Conservation (phyloP, 352 stramenopile genomes). For the Halophytophthora polymorphica region DNA sequence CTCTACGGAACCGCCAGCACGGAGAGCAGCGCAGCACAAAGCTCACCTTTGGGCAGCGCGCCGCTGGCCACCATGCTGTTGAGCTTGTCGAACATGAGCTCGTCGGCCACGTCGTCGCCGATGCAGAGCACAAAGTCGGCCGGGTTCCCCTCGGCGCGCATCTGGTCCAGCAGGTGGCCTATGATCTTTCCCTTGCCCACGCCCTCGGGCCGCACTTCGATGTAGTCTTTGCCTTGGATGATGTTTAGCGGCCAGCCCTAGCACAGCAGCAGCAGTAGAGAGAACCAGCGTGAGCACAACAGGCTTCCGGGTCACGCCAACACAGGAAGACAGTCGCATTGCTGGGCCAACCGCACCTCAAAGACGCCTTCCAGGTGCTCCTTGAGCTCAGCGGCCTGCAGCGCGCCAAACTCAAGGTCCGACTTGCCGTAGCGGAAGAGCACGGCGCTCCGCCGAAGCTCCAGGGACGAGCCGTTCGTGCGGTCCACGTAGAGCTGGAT, state of each 20-base stretch:
- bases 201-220: constrained; percentile 96
- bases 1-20: not conserved
- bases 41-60: constrained; percentile 43
- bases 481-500: constrained; percentile 98
- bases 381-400: constrained; percentile 97
- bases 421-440: constrained; percentile 98
- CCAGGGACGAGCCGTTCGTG: constrained; percentile 98
- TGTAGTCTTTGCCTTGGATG: constrained; percentile 93
- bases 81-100: constrained; percentile 94
- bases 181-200: constrained; percentile 97
- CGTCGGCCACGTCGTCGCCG: constrained; percentile 98
- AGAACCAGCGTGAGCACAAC: not conserved
- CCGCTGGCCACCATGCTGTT: constrained; percentile 42
- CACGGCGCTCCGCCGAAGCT: constrained; percentile 96
- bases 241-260: constrained; percentile 74
- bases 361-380: constrained; percentile 96
- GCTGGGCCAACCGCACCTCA: constrained; percentile 24
- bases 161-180: constrained; percentile 86
- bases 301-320: not conserved
- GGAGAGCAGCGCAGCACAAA: not conserved
- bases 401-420: constrained; percentile 97
- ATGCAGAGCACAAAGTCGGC: constrained; percentile 97
- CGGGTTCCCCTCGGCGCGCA: constrained; percentile 56
- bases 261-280: not conserved
- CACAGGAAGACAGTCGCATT: not conserved